phyloP scores from a whole-genome alignment of 345 rosid genomes.

The Citropsis articulata region DNA sequence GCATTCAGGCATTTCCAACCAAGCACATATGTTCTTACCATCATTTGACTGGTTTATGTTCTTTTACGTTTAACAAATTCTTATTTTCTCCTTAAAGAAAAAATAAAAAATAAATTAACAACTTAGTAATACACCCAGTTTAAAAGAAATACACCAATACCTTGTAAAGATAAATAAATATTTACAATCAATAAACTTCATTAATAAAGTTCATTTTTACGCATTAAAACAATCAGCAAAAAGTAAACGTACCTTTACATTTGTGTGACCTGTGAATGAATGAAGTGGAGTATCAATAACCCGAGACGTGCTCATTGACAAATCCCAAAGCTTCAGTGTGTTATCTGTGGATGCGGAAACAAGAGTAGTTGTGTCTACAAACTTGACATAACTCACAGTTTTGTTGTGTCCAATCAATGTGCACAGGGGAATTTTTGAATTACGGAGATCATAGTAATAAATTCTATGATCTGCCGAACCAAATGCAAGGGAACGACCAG shows the following conservation, averaged over 20 bases:
- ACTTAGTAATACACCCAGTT: neutral
- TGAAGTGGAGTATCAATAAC: constrained; percentile 74
- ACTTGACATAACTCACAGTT: constrained; percentile 95
- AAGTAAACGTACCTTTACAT: constrained; percentile 64
- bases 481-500: constrained; percentile 79
- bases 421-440: constrained; percentile 71
- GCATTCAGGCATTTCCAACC: neutral
- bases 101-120: too few species aligned
- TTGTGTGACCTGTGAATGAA: constrained; percentile 81
- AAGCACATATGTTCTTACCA: neutral
- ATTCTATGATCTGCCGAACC: constrained; percentile 96
- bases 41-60: neutral
- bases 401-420: constrained; percentile 79
- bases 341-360: constrained; percentile 96
- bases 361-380: constrained; percentile 63
- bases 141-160: neutral
- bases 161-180: neutral
- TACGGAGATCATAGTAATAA: constrained; percentile 89
- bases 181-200: neutral
- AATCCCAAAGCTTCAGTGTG: constrained; percentile 95
- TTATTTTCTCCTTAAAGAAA: too few species aligned
- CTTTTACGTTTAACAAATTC: neutral
- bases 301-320: constrained; percentile 68
- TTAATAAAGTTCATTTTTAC: neutral
- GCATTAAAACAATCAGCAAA: constrained; percentile 2